Percentiles rank a stretch among this genome's conserved stretches.
Evolutionary conservation across 495 filamentous ascomycete genomes (phyloP).

Genomic region (Daldinia childiae): DNA sequence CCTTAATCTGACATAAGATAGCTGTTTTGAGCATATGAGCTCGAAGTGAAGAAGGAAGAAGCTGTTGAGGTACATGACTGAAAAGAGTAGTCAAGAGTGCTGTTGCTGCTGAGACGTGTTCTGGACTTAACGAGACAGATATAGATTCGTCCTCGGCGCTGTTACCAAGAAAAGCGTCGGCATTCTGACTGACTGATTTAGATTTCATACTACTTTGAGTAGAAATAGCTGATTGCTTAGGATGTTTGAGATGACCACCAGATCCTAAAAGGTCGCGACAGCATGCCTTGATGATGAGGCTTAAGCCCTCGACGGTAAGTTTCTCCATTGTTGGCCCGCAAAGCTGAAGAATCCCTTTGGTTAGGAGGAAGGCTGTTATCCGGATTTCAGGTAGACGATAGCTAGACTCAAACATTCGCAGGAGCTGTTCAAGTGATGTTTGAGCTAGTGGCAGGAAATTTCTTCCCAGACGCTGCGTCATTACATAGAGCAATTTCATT

Average conservation of each 20-base stretch:
- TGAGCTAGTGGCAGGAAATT: constrained; percentile 64
- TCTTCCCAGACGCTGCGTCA: constrained; percentile 64
- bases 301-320: constrained; percentile 65
- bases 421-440: constrained; percentile 70
- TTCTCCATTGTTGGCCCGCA: constrained; percentile 72
- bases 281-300: constrained; percentile 64
- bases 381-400: constrained; percentile 66
- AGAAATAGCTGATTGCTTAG: constrained; percentile 41
- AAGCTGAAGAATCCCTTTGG: constrained; percentile 64
- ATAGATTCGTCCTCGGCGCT: constrained; percentile 48
- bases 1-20: constrained; percentile 70
- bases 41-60: constrained; percentile 70
- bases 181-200: constrained; percentile 50
- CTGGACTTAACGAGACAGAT: constrained; percentile 45
- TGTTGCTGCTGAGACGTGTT: constrained; percentile 58
- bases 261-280: constrained; percentile 71
- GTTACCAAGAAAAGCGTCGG: constrained; percentile 51
- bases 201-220: constrained; percentile 41
- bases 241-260: constrained; percentile 48
- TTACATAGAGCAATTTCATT: constrained; percentile 63
- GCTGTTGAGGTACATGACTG: constrained; percentile 65
- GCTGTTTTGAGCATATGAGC: constrained; percentile 80
- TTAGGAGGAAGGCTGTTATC: constrained; percentile 65
- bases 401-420: constrained; percentile 74
- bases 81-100: constrained; percentile 70